Evolutionary conservation across 2,329 filamentous ascomycete species (phyloP).

Genomic region (Pyrenophora teres): DNA sequence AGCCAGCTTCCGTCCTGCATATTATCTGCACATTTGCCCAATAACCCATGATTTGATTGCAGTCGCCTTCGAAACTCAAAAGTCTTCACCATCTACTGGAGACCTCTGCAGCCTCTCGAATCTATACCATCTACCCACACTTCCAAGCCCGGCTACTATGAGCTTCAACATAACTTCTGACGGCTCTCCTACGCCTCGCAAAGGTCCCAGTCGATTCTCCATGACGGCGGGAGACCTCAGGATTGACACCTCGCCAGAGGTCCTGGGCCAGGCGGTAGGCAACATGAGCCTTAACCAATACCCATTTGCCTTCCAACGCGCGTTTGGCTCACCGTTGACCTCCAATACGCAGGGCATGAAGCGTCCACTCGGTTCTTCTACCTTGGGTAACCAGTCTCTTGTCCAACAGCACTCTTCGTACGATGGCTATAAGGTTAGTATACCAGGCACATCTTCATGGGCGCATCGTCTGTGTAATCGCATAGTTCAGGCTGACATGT

Average conservation of each 20-base stretch:
- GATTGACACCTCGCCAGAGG: slow-evolving; percentile 43
- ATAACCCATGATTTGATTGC: slow-evolving; percentile 23
- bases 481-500: slow-evolving; percentile 40
- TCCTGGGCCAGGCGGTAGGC: slow-evolving; percentile 43
- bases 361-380: slow-evolving; percentile 47
- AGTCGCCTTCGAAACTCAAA: slow-evolving; percentile 4
- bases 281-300: slow-evolving; percentile 28
- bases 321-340: slow-evolving; percentile 40
- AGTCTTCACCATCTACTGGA: slow-evolving; percentile 7
- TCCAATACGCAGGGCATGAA: slow-evolving; percentile 45
- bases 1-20: slow-evolving; percentile 38
- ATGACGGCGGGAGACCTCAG: slow-evolving; percentile 38
- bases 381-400: slow-evolving; percentile 38
- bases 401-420: slow-evolving; percentile 25
- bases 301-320: slow-evolving; percentile 23
- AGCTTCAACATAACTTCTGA: slow-evolving; percentile 49
- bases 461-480: neutral
- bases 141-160: slow-evolving; percentile 33
- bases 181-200: slow-evolving; percentile 50
- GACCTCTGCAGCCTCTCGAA: slow-evolving; percentile 32
- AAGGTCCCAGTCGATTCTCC: slow-evolving; percentile 36
- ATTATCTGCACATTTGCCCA: slow-evolving; percentile 43
- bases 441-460: neutral
- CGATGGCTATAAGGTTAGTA: slow-evolving; percentile 42
- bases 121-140: slow-evolving; percentile 40